phyloP scores from a whole-genome alignment of 129 eudicot species.

The Saposhnikovia divaricata region DNA sequence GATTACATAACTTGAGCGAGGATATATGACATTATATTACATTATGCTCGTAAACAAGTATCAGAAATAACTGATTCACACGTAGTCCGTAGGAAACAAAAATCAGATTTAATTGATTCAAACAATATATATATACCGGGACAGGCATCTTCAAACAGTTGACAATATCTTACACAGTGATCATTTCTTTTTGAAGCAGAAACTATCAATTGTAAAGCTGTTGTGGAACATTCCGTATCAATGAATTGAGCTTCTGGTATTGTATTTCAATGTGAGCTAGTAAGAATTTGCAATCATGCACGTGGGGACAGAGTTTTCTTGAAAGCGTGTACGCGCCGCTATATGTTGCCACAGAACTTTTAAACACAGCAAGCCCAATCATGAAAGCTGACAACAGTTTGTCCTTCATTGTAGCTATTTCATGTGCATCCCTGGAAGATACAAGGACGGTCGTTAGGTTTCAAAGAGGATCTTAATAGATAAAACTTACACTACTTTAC shows the following conservation, averaged over 20 bases:
- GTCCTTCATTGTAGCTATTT: slow-evolving; percentile 42
- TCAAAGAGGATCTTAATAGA: no score
- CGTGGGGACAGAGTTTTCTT: slow-evolving; percentile 14
- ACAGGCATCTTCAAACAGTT: neutral
- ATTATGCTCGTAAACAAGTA: neutral
- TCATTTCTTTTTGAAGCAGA: neutral
- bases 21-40: neutral
- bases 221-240: neutral
- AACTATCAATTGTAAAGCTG: neutral
- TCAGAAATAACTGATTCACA: neutral
- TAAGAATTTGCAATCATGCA: neutral
- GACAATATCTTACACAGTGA: neutral
- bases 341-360: slow-evolving; percentile 46
- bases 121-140: neutral
- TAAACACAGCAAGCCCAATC: slow-evolving; percentile 47
- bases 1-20: neutral
- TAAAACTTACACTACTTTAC: no score
- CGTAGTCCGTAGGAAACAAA: neutral
- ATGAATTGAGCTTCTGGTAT: neutral
- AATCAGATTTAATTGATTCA: neutral
- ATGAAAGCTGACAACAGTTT: slow-evolving; percentile 38
- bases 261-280: neutral
- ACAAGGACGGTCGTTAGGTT: neutral
- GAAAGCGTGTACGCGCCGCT: slow-evolving; percentile 43
- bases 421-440: slow-evolving; percentile 42